Evolutionary conservation across 495 filamentous ascomycete species (phyloP), one percentile per base, ranked within the genome.

Genomic region (Penicillium coffeae): DNA sequence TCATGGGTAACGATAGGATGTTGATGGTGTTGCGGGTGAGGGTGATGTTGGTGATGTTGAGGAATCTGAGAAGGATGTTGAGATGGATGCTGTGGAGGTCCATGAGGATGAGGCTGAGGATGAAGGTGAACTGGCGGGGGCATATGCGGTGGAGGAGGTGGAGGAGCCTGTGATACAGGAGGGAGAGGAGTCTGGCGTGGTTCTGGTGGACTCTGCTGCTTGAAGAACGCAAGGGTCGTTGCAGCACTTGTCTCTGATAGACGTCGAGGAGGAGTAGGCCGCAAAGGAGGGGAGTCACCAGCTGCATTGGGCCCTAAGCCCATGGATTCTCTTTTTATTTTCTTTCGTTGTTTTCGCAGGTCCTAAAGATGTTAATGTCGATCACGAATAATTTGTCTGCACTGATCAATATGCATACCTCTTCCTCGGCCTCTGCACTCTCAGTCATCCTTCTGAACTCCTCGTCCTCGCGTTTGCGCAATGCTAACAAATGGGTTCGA

Each of bases 141-240:
- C 55, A 59, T 50, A 38, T 51, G 53, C 13, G 58, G 57, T 22
- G 56, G 48, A 3, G 45, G 54, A 3, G 45, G 54, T 22, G 52
- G 56, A 21, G 53, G 45, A 4, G 25, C 10, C 42, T 68, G 65
- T 19, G 65, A 58, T 50, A 63, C 57, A 30, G 60, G 59, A 36
- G 65, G 65, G 18, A 66, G 63, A 36, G 66, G 62, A 25, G 58
- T 34, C 41, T 64, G 64, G 37, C 69, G 72, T 34, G 70, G 70
- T 45, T 75, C 72, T n/a, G 68, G 70, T 6, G 72, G 70, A n/a
- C 59, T 70, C 46, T 75, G 72, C 47, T 75, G 72, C 47, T 75
- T 73, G 59, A 75, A 72, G 42, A 74, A 75, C n/a, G 72, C 72
- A 38, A 75, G 53, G n/a, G 72, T 75, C 7, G 72, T 75, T n/a